A percentile compares a stretch with the other conserved stretches of the same genome.
These are phyloP conservation scores for Galerina marginata DNA, from an alignment of 768 basidiomycete species.

Conservation along the genomic window DNA sequence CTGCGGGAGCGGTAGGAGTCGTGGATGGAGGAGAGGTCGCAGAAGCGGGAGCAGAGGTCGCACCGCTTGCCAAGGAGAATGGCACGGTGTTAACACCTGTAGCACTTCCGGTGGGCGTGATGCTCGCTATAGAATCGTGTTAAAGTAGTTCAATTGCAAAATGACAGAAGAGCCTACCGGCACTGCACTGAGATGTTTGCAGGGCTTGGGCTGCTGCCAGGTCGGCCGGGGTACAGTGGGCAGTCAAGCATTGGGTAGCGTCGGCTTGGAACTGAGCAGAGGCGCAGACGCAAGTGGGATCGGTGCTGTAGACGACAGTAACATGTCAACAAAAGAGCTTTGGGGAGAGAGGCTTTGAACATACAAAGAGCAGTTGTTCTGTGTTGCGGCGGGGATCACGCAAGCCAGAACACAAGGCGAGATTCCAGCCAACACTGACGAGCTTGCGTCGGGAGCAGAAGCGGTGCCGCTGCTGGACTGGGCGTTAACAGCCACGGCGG, in stretches of 20 bases:
- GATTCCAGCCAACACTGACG: constrained; percentile 14
- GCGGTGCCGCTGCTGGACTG: constrained; percentile 3
- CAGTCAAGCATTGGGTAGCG: constrained; percentile 23
- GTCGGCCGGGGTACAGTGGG: constrained; percentile 23
- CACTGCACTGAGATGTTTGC: constrained; percentile 23
- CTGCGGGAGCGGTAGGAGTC: constrained; percentile 2
- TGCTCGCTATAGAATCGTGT: constrained; percentile 10
- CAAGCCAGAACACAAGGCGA: constrained; percentile 27
- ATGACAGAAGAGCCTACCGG: constrained; percentile 15
- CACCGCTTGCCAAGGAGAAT: constrained; percentile 12
- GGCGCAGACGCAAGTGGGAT: constrained; percentile 26
- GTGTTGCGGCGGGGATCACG: constrained; percentile 20
- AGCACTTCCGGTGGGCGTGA: constrained; percentile 18
- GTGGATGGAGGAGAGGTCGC: constrained; percentile 10
- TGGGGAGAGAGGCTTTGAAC: background rate
- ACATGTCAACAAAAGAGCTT: background rate
- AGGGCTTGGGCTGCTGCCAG: constrained; percentile 21
- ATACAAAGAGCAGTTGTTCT: constrained; percentile 25
- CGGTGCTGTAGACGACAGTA: constrained; percentile 15
- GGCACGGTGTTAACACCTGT: constrained; percentile 18
- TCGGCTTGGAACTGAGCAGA: constrained; percentile 28
- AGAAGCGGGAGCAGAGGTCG: constrained; percentile 1
- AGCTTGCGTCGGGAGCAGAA: constrained; percentile 1
- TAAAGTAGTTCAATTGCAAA: background rate
- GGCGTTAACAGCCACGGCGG: constrained; percentile 17